Base-by-base conservation (phyloP, 2,329 filamentous ascomycete genomes). In the Pseudohalonectria lignicola region DNA sequence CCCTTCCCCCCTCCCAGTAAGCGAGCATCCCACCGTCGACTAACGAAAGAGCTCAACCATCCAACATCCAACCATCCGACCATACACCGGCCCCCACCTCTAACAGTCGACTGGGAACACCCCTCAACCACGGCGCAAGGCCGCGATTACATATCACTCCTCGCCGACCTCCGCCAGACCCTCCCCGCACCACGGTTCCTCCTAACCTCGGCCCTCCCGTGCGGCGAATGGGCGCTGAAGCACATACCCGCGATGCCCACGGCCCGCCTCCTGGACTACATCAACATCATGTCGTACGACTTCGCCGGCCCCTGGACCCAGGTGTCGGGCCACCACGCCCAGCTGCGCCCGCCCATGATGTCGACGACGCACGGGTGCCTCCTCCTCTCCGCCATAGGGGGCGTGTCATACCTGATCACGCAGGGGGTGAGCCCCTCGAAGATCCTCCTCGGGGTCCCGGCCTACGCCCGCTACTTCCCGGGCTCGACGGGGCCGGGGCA, bases 241-340 rank as follows among this genome's bases (percentile, higher is more conserved):
- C 62, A 80, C 49, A 76, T 82, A 49, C 65, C 79, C 44, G 58
- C 82, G 4, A 47, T 48, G 3, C 58, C 63, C 10, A 69, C 72
- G 2, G 62, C 68, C 2, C 46, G 60, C 4, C 58, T 73, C 28
- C 63, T 82, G 33, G 76, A 82, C 52, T 63, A 72, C 48, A 59
- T 82, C 43, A 81, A 82, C 49, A 61, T 83, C 32, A 83, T 83
- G 79, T 66, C 70, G 11, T 83, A 83, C 50, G 79, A 83, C 53
- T 81, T 81, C 46, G 66, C 69, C 0, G 79, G 79, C 0, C 66
- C 74, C 7, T 82, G 78, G 79, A 69, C 67, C 2, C 54, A 63
- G 17, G 66, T 71, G 21, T 71, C 68, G 9, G 79, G 77, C 11
- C 76, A 82, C 49, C 78, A 82, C 28, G 73, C 78, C 2, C 76